These are phyloP conservation scores for Entophlyctis helioformis DNA, from an alignment of 192 early-diverging fungal genomes.

Conservation along the genomic window DNA sequence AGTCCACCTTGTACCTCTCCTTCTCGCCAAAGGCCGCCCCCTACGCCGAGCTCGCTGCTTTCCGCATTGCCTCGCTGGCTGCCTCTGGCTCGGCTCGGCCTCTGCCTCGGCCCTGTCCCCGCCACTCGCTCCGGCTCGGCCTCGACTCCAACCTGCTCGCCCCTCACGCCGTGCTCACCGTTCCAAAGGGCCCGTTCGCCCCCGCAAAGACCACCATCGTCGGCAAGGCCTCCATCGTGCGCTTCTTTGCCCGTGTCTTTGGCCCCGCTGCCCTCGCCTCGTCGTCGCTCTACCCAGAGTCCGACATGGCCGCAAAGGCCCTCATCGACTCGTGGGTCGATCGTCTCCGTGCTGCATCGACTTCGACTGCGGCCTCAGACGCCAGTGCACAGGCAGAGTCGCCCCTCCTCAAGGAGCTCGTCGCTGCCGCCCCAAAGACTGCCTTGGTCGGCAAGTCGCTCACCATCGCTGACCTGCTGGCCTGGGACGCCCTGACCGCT, in stretches of 20 bases:
- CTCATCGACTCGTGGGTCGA: slow-evolving; percentile 1
- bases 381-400: too few relatives aligned
- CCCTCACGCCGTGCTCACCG: slow-evolving; percentile 1
- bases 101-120: too few relatives aligned
- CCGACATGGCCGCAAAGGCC: not conserved
- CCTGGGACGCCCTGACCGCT: slow-evolving; percentile 5
- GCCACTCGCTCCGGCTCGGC: slow-evolving; percentile 4
- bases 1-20: slow-evolving; percentile 7
- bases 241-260: slow-evolving; percentile 12
- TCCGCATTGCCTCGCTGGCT: not conserved
- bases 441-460: slow-evolving; percentile 1
- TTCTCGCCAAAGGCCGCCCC: slow-evolving; percentile 12
- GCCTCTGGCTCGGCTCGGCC: not conserved
- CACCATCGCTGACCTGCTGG: slow-evolving; percentile 6
- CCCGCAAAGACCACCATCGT: not conserved
- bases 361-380: too few relatives aligned
- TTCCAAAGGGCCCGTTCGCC: slow-evolving; percentile 9
- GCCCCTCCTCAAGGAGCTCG: not conserved
- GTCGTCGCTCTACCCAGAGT: not conserved
- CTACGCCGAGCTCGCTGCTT: slow-evolving; percentile 11
- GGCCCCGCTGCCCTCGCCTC: too few relatives aligned
- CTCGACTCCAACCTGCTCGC: slow-evolving; percentile 5
- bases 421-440: not conserved
- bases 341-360: not conserved
- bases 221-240: slow-evolving; percentile 12